Conservation (phyloP, 2,329 filamentous ascomycete species). For the Arachnomyces sp. region DNA sequence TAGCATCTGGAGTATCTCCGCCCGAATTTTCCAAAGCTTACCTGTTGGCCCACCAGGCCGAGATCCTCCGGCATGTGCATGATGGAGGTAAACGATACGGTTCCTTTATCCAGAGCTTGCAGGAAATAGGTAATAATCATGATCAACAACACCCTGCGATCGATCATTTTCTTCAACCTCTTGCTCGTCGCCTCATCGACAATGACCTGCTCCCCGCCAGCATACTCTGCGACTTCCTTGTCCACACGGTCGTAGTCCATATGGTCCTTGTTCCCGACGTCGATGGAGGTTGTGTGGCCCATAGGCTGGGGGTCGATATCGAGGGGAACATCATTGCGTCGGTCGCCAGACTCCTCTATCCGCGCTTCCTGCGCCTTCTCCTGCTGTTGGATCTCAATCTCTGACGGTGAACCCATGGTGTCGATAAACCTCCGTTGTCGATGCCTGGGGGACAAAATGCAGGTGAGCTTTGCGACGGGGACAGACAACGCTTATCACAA, state of each 20-base stretch:
- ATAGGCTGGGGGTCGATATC: background rate
- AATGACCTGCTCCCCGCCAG: conserved; percentile 45
- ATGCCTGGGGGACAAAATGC: conserved; percentile 1
- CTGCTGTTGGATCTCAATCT: background rate
- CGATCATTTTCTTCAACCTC: conserved; percentile 56
- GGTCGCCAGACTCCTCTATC: too few relatives aligned
- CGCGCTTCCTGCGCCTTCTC: too few relatives aligned
- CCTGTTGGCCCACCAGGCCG: conserved; percentile 35
- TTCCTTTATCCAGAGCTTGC: conserved; percentile 42
- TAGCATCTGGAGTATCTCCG: conserved; percentile 6
- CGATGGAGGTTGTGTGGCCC: conserved; percentile 24
- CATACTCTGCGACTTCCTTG: conserved; percentile 63
- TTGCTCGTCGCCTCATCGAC: conserved; percentile 54
- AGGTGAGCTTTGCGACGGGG: background rate
- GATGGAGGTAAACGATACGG: conserved; percentile 32
- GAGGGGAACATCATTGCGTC: too few relatives aligned
- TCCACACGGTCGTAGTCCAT: conserved; percentile 56
- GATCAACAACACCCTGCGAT: conserved; percentile 57
- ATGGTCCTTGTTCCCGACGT: conserved; percentile 38
- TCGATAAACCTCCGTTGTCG: background rate
- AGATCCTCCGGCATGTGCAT: conserved; percentile 41
- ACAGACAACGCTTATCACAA: background rate
- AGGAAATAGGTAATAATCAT: conserved; percentile 70
- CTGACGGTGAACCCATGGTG: background rate
- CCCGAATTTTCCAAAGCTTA: conserved; percentile 16